Evolutionary conservation across 2,329 filamentous ascomycete species (phyloP), one percentile per base, ranked within the genome.

Genomic region (Aspergillus sp.): DNA sequence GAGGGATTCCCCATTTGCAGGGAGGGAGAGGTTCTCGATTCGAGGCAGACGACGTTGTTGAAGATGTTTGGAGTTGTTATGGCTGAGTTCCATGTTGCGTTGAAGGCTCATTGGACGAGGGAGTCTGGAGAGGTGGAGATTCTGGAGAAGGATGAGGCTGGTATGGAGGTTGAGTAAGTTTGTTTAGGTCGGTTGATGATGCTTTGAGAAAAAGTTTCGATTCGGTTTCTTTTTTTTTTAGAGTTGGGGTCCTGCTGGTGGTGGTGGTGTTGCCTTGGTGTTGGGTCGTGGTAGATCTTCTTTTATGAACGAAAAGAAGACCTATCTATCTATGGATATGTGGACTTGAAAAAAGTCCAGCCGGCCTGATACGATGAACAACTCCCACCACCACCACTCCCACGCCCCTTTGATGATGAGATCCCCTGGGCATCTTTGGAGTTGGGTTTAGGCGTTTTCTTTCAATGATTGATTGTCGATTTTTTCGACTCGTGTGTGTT

Each of bases 61-160:
- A 98, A 98, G 86, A 83, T 96, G 71, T 98, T 99, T 79, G 90
- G 92, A 56, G 86, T 97, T 59, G 91, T 90, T 64, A 86, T 95
- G 78, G 91, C 92, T 60, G 92, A 98, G 80, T 99, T 99, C 81
- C 88, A 84, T 75, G 88, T 99, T 60, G 84, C 87, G 71, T 80
- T 96, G 66, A 80, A 90, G 76, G 93, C 92, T 73, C 89, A 84
- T 30, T 82, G 78, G 76, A 73, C 71, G 38, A 73, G 76, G 65
- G 69, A 70, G 56, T 74, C 71, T 15, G 74, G 72, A 11, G 71
- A 78, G 60, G 73, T 82, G 10, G 76, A 74, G 63, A 69, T 78
- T 38, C 60, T 80, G 48, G 74, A 75, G 52, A 73, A 73, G 64
- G 57, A 66, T 23, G 68, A 74, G 58, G 70, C 69, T 57, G 71